Percentiles rank a stretch among this genome's conserved stretches.
Evolutionary conservation across 2,329 filamentous ascomycete genomes (phyloP).

Genomic region (Trichophyton rubrum): DNA sequence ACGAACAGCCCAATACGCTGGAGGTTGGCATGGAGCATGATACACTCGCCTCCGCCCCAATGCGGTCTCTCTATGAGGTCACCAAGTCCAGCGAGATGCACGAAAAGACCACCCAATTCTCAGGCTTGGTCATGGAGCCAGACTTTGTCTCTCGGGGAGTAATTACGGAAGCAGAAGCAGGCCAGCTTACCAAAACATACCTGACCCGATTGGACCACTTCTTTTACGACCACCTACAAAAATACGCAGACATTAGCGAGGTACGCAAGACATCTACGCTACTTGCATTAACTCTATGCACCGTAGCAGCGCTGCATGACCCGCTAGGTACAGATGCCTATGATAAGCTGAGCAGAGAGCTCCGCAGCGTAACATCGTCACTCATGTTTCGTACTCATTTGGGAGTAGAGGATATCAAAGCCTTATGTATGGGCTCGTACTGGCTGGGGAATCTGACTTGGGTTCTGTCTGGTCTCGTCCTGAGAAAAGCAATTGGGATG

Average conservation of each 20-base stretch:
- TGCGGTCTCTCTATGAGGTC: conserved; percentile 39
- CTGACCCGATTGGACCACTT: conserved; percentile 33
- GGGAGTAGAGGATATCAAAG: conserved; percentile 39
- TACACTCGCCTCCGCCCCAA: conserved; percentile 32
- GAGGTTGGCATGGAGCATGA: conserved; percentile 9
- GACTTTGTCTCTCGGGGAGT: conserved; percentile 35
- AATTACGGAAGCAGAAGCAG: conserved; percentile 30
- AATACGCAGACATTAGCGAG: conserved; percentile 8
- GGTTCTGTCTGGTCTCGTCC: conserved; percentile 35
- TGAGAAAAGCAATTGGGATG: conserved; percentile 33
- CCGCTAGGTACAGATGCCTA: conserved; percentile 35
- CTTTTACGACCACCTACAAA: conserved; percentile 23
- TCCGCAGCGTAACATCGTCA: conserved; percentile 40
- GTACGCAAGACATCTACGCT: conserved; percentile 22
- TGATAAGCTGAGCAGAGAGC: conserved; percentile 40
- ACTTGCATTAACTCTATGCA: conserved; percentile 37
- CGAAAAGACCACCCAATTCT: conserved; percentile 22
- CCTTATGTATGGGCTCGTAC: conserved; percentile 43
- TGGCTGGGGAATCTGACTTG: conserved; percentile 44
- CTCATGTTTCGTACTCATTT: conserved; percentile 42
- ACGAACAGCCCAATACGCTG: conserved; percentile 3
- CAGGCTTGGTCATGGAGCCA: conserved; percentile 32
- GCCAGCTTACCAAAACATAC: conserved; percentile 29
- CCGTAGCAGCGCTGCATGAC: conserved; percentile 39
- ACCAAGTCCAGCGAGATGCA: conserved; percentile 32